A percentile compares a stretch with the other conserved stretches of the same genome.
Evolutionary conservation across 495 filamentous ascomycete species (phyloP).

Genomic region (Trichoderma orchidacearum): DNA sequence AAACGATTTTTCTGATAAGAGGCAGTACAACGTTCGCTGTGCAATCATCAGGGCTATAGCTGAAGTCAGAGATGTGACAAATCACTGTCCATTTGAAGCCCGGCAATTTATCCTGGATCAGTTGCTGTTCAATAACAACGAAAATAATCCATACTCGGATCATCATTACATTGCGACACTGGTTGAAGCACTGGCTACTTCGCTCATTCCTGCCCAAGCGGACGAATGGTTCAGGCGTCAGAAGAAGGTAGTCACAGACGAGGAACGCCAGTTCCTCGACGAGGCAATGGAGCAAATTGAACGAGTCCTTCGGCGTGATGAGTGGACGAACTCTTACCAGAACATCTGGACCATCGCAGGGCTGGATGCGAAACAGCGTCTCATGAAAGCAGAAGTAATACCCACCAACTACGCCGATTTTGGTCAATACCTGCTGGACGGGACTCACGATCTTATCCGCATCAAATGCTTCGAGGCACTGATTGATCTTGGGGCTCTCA

Average conservation of each 20-base stretch:
- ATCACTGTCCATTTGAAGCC: conserved; percentile 53
- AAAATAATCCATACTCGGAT: conserved; percentile 75
- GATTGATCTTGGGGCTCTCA: conserved; percentile 60
- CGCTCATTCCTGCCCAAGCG: conserved; percentile 44
- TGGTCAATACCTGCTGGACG: conserved; percentile 64
- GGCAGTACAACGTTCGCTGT: conserved; percentile 67
- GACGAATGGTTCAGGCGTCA: conserved; percentile 32
- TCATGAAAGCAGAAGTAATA: conserved; percentile 61
- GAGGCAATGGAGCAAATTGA: conserved; percentile 75
- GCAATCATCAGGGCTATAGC: conserved; percentile 70
- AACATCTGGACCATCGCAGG: conserved; percentile 81
- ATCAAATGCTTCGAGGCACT: conserved; percentile 73
- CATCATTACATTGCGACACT: conserved; percentile 73
- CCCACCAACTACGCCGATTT: conserved; percentile 51
- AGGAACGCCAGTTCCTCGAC: conserved; percentile 40
- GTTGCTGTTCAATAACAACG: conserved; percentile 86
- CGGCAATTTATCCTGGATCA: conserved; percentile 76
- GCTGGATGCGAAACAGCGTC: conserved; percentile 56
- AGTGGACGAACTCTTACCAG: conserved; percentile 83
- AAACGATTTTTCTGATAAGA: conserved; percentile 82
- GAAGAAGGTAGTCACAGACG: conserved; percentile 22
- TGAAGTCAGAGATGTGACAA: conserved; percentile 47
- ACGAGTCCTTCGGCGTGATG: conserved; percentile 80
- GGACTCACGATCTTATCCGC: conserved; percentile 67
- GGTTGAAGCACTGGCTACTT: conserved; percentile 66